Evolutionary conservation across 106 monocot species (phyloP).

Genomic region (Apostasia shenzhenica): DNA sequence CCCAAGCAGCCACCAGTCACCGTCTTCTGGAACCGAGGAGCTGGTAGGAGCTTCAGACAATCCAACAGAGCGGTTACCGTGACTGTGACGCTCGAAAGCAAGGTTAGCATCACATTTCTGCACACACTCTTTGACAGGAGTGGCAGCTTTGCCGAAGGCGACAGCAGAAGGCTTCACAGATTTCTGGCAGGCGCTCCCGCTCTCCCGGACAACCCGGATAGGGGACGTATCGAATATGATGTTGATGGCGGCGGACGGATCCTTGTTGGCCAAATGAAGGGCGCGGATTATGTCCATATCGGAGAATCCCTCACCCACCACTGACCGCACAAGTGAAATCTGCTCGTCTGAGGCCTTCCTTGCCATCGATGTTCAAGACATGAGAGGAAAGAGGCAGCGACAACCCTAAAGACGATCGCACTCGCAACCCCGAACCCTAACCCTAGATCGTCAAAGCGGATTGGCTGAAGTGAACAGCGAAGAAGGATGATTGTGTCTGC

Average conservation of each 20-base stretch:
- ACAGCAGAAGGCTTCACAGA: not conserved
- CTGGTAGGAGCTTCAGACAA: not conserved
- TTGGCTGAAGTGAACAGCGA: no score
- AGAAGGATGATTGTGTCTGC: no score
- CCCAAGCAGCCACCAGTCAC: constrained; percentile 76
- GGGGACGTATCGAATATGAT: constrained; percentile 76
- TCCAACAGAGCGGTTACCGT: not conserved
- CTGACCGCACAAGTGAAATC: constrained; percentile 48
- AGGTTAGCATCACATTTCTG: not conserved
- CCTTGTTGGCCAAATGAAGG: constrained; percentile 87
- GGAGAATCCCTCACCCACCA: constrained; percentile 51
- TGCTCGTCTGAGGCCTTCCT: constrained; percentile 52
- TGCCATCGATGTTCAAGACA: constrained; percentile 25
- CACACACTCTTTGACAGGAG: not conserved
- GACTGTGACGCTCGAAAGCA: not conserved
- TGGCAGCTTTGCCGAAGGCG: not conserved
- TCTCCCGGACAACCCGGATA: constrained; percentile 10
- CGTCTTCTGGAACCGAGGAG: constrained; percentile 4
- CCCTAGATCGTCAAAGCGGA: not conserved
- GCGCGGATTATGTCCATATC: constrained; percentile 92
- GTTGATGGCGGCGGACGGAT: constrained; percentile 82
- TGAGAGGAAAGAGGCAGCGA: not conserved
- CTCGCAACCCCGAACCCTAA: not conserved
- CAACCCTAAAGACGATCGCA: not conserved
- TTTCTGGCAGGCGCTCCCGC: constrained; percentile 3